Evolutionary conservation across 208 protist species (phyloP).

Genomic region (Tritrichomonas foetus): DNA sequence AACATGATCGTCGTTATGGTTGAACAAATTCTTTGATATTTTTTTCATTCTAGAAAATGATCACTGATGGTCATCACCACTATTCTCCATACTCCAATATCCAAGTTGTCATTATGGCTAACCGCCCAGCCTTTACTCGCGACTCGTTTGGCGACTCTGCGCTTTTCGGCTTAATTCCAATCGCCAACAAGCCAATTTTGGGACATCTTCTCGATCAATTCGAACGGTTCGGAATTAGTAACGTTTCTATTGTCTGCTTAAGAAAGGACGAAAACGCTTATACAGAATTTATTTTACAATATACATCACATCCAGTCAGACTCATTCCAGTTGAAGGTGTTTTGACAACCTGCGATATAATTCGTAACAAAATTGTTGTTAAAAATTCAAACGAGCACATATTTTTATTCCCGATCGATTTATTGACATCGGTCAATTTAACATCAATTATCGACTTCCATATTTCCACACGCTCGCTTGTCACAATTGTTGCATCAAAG

Average conservation of each 20-base stretch:
- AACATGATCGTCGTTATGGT: no score
- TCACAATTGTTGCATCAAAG: neutral
- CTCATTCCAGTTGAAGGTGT: neutral
- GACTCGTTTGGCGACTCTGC: neutral
- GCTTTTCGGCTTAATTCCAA: neutral
- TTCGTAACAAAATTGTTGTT: neutral
- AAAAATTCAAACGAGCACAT: neutral
- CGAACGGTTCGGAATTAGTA: neutral
- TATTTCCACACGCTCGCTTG: neutral
- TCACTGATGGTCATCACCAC: no score
- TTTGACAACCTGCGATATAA: neutral
- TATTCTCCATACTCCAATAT: neutral
- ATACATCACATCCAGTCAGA: neutral
- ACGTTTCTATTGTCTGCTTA: neutral
- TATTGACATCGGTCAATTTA: neutral
- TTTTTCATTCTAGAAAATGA: no score
- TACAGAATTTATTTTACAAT: neutral
- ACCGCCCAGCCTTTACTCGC: neutral
- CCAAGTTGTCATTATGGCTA: neutral
- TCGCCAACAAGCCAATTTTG: neutral
- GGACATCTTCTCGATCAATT: neutral
- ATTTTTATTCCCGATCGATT: neutral
- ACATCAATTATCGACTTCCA: neutral
- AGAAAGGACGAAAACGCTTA: neutral
- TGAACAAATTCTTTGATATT: no score